Base-by-base conservation (phyloP, 2,329 filamentous ascomycete species). In the Hypomyces perniciosus region DNA sequence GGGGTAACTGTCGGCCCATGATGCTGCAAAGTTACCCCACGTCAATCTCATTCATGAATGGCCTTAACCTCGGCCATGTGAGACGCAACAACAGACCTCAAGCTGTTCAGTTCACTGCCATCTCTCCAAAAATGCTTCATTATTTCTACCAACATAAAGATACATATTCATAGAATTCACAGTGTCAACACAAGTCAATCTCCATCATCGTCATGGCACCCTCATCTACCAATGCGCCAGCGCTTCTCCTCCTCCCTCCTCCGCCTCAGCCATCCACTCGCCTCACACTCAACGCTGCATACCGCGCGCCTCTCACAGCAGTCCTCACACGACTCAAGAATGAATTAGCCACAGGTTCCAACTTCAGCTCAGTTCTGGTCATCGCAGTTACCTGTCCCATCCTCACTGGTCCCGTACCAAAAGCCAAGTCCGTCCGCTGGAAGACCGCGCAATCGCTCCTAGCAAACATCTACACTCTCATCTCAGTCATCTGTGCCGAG, bases 401-500 rank as follows among this genome's bases (percentile, higher is more conserved):
- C 46, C 74, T 90, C 9, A 70, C 75, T 43, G 76, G 79, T 20
- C 69, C 70, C 31, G 70, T 73, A 27, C 68, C 71, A 26, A 50
- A 46, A 20, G 39, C 42, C 34, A 76, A 54, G 38, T 79, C 59
- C 72, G 77, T 27, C 71, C 72, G 80, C 13, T 95, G 90, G 78
- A 64, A 75, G 33, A 70, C 77, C n/a, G 79, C 84, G 0, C 90
- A 96, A 67, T 75, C 78, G n/a, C 74, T 92, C 5, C 70, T 96
- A 26, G 86, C 87, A 3, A 80, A 80, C 28, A 65, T 95, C 27
- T 97, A 97, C 74, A 83, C 84, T 60, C 77, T 96, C 45, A 73
- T 93, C 50, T 85, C 85, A 33, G 72, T 84, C 42, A 74, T 89
- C n/a, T 89, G 86, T 55, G 80, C 84, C 9, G 76, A 82, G 57